These are phyloP conservation scores for Colletotrichum kahawae DNA, from an alignment of 2,329 filamentous ascomycete species.

Conservation along the genomic window DNA sequence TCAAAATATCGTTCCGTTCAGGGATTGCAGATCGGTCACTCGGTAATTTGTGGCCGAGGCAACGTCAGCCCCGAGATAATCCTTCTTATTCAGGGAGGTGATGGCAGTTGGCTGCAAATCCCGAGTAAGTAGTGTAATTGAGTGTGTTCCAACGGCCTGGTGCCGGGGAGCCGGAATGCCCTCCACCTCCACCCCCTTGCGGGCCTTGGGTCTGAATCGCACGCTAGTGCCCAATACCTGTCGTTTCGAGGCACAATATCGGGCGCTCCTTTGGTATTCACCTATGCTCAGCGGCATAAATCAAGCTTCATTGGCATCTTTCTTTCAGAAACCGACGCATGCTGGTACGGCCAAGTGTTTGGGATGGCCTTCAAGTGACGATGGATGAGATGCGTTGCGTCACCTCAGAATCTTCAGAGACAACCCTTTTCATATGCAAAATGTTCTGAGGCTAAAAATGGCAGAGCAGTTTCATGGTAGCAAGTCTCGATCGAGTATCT, in stretches of 20 bases:
- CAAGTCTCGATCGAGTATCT: not conserved
- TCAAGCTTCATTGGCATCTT: not conserved
- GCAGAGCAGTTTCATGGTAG: not conserved
- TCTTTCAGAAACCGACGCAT: not conserved
- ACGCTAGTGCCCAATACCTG: not conserved
- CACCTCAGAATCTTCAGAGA: not conserved
- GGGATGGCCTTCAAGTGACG: not conserved
- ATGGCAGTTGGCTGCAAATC: not conserved
- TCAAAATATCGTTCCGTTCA: not conserved
- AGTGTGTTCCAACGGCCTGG: not conserved
- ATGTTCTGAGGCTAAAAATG: not conserved
- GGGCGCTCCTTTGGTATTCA: not conserved
- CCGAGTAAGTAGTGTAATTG: not conserved
- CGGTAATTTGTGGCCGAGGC: not conserved
- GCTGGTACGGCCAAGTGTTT: not conserved
- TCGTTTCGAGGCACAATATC: not conserved
- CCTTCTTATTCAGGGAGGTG: not conserved
- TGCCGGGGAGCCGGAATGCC: conserved; percentile 4
- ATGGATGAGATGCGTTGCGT: not conserved
- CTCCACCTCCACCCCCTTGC: not conserved
- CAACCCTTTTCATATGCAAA: not conserved
- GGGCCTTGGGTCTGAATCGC: not conserved
- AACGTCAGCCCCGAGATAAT: not conserved
- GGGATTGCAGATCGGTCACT: not conserved
- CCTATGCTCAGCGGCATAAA: not conserved